These are phyloP conservation scores for Mycena amicta DNA, from an alignment of 768 basidiomycete genomes.

Conservation along the genomic window DNA sequence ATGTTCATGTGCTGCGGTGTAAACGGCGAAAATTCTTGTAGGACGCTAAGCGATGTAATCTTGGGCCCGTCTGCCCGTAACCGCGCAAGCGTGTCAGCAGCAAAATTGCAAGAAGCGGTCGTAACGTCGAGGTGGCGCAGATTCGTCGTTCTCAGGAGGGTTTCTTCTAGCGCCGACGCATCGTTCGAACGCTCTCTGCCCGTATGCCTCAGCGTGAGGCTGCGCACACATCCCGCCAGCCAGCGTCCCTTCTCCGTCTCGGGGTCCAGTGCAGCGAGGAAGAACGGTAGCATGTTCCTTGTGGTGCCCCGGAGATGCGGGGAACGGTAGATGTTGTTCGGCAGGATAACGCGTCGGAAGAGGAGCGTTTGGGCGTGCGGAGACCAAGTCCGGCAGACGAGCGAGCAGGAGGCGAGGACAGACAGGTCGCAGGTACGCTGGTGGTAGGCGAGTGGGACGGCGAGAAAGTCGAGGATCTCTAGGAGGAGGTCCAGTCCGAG, in stretches of 20 bases:
- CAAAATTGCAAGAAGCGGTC: conserved; percentile 13
- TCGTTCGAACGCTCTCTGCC: conserved; percentile 1
- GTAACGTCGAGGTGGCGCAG: conserved; percentile 20
- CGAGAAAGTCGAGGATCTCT: conserved; percentile 16
- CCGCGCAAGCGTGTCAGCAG: not conserved
- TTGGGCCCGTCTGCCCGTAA: conserved; percentile 12
- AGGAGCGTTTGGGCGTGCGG: conserved; percentile 46
- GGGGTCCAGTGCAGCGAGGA: conserved; percentile 16
- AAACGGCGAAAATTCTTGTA: conserved; percentile 11
- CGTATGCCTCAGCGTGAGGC: conserved; percentile 15
- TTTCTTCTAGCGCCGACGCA: conserved; percentile 8
- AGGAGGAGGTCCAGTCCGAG: conserved; percentile 16
- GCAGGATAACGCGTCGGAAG: conserved; percentile 43
- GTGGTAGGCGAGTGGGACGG: conserved; percentile 13
- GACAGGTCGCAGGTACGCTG: conserved; percentile 15
- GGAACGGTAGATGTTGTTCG: conserved; percentile 13
- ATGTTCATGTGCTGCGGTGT: not conserved
- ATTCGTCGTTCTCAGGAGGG: conserved; percentile 17
- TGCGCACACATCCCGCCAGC: conserved; percentile 11
- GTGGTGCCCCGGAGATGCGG: conserved; percentile 5
- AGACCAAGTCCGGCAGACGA: conserved; percentile 49
- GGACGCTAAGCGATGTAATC: conserved; percentile 7
- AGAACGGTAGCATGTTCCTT: conserved; percentile 4
- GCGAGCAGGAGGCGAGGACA: conserved; percentile 38
- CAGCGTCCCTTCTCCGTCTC: conserved; percentile 12